Conservation (phyloP, 2,329 filamentous ascomycete genomes). For the Macroventuria anomochaeta region DNA sequence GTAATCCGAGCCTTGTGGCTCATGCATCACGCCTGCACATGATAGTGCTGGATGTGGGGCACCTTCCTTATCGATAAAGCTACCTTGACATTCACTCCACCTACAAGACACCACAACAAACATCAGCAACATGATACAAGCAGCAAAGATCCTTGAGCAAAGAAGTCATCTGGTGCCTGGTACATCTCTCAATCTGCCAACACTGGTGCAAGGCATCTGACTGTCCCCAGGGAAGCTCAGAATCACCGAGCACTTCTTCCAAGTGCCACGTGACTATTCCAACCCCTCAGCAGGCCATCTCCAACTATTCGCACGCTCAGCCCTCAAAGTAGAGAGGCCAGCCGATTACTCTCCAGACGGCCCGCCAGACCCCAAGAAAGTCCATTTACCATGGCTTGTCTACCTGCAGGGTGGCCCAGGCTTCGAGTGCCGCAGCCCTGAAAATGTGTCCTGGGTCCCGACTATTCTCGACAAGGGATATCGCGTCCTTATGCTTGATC, state of each 20-base stretch:
- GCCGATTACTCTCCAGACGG: slow-evolving; percentile 58
- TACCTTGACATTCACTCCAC: slow-evolving; percentile 19
- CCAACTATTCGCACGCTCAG: slow-evolving; percentile 78
- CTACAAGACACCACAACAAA: slow-evolving; percentile 5
- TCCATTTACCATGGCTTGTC: slow-evolving; percentile 65
- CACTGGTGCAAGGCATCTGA: slow-evolving; percentile 1
- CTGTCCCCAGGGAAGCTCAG: slow-evolving; percentile 69
- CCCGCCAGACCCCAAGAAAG: slow-evolving; percentile 56
- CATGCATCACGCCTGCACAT: neutral
- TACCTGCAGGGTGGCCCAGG: slow-evolving; percentile 90
- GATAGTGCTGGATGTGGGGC: slow-evolving; percentile 4
- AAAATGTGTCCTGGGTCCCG: slow-evolving; percentile 74
- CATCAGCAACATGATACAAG: slow-evolving; percentile 45
- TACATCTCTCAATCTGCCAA: slow-evolving; percentile 21
- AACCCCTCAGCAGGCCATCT: slow-evolving; percentile 67
- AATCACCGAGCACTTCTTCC: slow-evolving; percentile 83
- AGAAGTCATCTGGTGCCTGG: slow-evolving; percentile 54
- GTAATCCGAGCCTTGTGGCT: neutral
- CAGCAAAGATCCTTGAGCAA: slow-evolving; percentile 57
- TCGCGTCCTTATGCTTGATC: slow-evolving; percentile 84
- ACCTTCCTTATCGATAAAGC: slow-evolving; percentile 30
- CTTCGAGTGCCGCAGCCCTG: slow-evolving; percentile 75
- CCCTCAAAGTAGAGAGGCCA: slow-evolving; percentile 68
- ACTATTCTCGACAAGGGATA: slow-evolving; percentile 79
- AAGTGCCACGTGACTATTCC: slow-evolving; percentile 81